Percentiles rank a stretch among this genome's conserved stretches.
phyloP scores from a whole-genome alignment of 257 asterid species.

The Solanum corneliomulleri region DNA sequence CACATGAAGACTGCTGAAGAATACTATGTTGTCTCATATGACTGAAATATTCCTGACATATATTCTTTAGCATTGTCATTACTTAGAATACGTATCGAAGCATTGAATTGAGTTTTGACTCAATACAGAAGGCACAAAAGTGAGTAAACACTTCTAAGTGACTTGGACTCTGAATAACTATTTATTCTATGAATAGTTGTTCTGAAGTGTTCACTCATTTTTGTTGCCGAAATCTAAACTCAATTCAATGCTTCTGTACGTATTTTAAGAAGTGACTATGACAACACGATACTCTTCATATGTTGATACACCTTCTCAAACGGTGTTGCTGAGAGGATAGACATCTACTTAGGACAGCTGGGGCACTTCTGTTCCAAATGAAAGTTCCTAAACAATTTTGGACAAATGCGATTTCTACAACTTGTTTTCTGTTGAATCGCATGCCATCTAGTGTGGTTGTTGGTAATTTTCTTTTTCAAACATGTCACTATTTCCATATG shows the following conservation, averaged over 20 bases:
- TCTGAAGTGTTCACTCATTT: not conserved
- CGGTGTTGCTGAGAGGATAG: not conserved
- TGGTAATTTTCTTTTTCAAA: not conserved
- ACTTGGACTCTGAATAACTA: not conserved
- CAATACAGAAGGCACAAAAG: not conserved
- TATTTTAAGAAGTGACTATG: not conserved
- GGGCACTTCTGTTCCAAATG: not conserved
- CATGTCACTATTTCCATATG: not conserved
- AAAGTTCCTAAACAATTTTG: not conserved
- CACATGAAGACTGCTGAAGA: not conserved
- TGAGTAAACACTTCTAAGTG: not conserved
- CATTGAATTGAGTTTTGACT: too few relatives aligned
- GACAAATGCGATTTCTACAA: not conserved
- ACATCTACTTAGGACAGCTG: not conserved
- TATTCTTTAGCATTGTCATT: too few relatives aligned
- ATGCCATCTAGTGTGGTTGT: not conserved
- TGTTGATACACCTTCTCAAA: not conserved
- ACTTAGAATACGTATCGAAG: too few relatives aligned
- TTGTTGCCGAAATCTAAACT: not conserved
- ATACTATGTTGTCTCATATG: not conserved
- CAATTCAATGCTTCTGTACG: not conserved
- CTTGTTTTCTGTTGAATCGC: not conserved
- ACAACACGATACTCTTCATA: not conserved
- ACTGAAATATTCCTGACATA: too few relatives aligned
- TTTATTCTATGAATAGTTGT: not conserved